These are phyloP conservation scores for Neoscytalidium dimidiatum DNA, from an alignment of 2,329 filamentous ascomycete genomes.

Conservation along the genomic window DNA sequence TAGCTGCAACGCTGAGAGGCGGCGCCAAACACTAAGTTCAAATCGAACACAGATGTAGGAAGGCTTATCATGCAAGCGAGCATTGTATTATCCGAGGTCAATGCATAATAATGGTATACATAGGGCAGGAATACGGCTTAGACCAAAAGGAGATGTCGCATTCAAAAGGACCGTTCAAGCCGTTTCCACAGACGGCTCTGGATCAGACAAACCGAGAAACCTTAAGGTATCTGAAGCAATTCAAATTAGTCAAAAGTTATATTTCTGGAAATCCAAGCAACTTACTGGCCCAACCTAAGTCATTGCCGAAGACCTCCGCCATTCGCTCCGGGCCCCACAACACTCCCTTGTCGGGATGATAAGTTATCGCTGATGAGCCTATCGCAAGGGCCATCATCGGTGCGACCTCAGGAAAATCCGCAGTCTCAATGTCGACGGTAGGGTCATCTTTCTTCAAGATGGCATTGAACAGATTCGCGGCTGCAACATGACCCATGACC, in stretches of 20 bases:
- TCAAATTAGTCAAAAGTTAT: background rate
- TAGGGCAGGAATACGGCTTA: no score
- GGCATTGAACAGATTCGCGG: conserved; percentile 54
- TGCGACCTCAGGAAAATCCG: conserved; percentile 48
- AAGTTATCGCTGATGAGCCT: conserved; percentile 68
- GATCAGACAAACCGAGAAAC: conserved; percentile 2
- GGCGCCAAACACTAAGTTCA: no score
- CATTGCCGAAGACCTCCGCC: conserved; percentile 66
- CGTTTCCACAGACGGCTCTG: background rate
- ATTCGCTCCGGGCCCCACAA: conserved; percentile 64
- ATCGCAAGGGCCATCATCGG: conserved; percentile 72
- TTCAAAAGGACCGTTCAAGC: no score
- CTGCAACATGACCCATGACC: conserved; percentile 68
- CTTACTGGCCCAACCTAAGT: conserved; percentile 64
- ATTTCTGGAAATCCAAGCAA: conserved; percentile 24
- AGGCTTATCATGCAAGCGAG: no score
- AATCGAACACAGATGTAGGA: no score
- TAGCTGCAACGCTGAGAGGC: no score
- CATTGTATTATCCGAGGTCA: no score
- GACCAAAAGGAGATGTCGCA: no score
- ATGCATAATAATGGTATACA: no score
- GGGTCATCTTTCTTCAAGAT: conserved; percentile 37
- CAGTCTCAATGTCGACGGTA: conserved; percentile 25
- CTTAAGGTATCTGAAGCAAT: background rate
- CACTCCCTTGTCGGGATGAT: conserved; percentile 59